Base-by-base conservation (phyloP, 768 basidiomycete genomes). In the Lentinus tigrinus region DNA sequence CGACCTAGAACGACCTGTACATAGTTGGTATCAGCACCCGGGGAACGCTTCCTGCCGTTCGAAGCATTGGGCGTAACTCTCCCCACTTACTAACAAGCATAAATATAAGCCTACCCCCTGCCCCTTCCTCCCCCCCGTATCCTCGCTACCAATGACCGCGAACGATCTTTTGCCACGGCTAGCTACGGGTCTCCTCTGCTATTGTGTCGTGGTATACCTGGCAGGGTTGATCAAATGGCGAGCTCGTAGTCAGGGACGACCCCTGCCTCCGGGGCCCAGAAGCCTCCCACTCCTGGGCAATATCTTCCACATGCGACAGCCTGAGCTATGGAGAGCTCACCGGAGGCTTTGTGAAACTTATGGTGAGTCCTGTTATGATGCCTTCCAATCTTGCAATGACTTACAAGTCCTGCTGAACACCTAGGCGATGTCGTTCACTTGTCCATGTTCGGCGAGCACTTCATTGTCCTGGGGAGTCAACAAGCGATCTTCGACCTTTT, bases 351-450 rank as follows among this genome's bases (percentile, higher is more conserved):
- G 28, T 10, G 40, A 7, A 19, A 21, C n/a, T 39, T 58, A 58
- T 21, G 51, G 57, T 53, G n/a, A 7, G 56, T 51, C 23, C n/a
- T 1, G 17, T 19, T 6, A 31, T 4, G 14, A 5, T n/a, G 3
- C 11, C 14, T 2, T 6, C 31, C n/a, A n/a, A 31, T 31, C 7
- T 31, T 31, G 31, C n/a, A n/a, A n/a, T n/a, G 6, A 3, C 7
- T 4, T 13, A 23, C 19, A 9, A 21, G 4, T 19, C 34, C 17
- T 10, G 7, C 34, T 7, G 8, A 16, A 26, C 14, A 16, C 1
- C 28, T 31, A 62, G 57, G 61, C 17, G 61, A 54, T n/a, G 8
- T 62, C 8, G 36, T 58, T 3, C 51, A 62, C 21, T 37, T 62
- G 23, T 52, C 39, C 17, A n/a, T 40, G 0, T 54, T 56, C 19